Percentiles rank a stretch among this genome's conserved stretches.
These are phyloP conservation scores for Juglanconis juglandina DNA, from an alignment of 2,329 filamentous ascomycete species.

Conservation along the genomic window DNA sequence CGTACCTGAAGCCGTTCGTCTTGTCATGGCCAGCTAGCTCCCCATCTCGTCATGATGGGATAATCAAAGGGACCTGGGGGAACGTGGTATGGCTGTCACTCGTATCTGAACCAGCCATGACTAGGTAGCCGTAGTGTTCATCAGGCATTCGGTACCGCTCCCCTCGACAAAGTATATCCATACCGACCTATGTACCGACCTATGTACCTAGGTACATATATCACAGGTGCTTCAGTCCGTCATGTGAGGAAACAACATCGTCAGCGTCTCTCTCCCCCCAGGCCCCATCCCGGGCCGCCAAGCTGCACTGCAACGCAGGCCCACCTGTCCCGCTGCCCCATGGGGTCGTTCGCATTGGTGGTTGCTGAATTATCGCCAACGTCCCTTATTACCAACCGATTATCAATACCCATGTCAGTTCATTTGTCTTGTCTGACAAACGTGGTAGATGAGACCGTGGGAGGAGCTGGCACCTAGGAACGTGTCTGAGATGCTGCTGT, in stretches of 20 bases:
- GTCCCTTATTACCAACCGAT: conserved; percentile 4
- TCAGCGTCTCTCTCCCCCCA: too few relatives aligned
- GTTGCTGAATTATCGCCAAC: conserved; percentile 12
- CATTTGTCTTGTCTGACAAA: conserved; percentile 19
- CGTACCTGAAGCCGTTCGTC: neutral
- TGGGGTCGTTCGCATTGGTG: neutral
- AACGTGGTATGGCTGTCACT: neutral
- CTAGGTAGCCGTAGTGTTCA: neutral
- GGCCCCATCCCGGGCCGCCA: neutral
- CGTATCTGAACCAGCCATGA: neutral
- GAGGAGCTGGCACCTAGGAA: too few relatives aligned
- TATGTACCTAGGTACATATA: too few relatives aligned
- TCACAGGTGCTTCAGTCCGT: too few relatives aligned
- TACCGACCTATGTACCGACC: too few relatives aligned
- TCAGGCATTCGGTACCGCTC: neutral
- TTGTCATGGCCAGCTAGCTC: neutral
- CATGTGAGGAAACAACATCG: too few relatives aligned
- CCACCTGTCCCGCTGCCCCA: too few relatives aligned
- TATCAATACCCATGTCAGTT: neutral
- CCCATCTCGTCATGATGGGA: conserved; percentile 25
- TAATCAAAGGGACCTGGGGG: conserved; percentile 18
- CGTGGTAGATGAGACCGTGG: neutral
- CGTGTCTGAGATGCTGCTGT: too few relatives aligned
- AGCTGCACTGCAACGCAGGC: neutral
- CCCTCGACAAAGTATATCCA: too few relatives aligned